phyloP scores from a whole-genome alignment of 2,329 filamentous ascomycete genomes.

The Clonostachys rosea region DNA sequence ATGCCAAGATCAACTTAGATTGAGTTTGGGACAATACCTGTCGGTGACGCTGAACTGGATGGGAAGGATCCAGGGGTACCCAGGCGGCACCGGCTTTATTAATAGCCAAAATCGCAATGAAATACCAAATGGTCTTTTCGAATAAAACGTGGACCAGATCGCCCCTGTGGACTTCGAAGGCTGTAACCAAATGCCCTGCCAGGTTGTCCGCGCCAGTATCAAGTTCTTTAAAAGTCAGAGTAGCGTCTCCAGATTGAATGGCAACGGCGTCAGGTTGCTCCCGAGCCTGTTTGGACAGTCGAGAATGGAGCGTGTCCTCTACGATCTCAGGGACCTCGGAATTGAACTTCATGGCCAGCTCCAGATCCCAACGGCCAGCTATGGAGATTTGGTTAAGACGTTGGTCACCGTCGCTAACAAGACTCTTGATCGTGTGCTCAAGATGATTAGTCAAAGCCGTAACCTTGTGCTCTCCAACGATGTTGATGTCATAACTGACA shows the following conservation, averaged over 20 bases:
- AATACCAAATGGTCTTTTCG: constrained; percentile 9
- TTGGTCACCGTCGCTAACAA: neutral
- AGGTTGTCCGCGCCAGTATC: constrained; percentile 1
- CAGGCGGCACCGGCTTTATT: constrained; percentile 15
- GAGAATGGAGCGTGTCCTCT: neutral
- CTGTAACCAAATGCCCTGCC: neutral
- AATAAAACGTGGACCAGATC: constrained; percentile 9
- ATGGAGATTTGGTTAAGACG: neutral
- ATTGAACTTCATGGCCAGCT: constrained; percentile 1
- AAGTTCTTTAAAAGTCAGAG: constrained; percentile 13
- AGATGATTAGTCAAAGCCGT: constrained; percentile 1
- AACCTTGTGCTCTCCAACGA: neutral
- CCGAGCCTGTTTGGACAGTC: constrained; percentile 1
- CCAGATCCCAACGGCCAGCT: neutral
- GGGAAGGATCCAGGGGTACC: constrained; percentile 9
- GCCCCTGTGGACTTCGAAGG: constrained; percentile 4
- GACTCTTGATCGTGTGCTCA: neutral
- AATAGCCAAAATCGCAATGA: constrained; percentile 11
- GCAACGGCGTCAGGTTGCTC: constrained; percentile 21
- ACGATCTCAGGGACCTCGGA: constrained; percentile 1
- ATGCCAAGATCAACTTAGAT: neutral
- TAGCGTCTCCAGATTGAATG: constrained; percentile 35
- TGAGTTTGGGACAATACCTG: constrained; percentile 1
- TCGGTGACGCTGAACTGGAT: constrained; percentile 1
- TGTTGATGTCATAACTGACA: constrained; percentile 3